Evolutionary conservation across 768 basidiomycete species (phyloP), one percentile per base, ranked within the genome.

Genomic region (Amanita molliuscula): DNA sequence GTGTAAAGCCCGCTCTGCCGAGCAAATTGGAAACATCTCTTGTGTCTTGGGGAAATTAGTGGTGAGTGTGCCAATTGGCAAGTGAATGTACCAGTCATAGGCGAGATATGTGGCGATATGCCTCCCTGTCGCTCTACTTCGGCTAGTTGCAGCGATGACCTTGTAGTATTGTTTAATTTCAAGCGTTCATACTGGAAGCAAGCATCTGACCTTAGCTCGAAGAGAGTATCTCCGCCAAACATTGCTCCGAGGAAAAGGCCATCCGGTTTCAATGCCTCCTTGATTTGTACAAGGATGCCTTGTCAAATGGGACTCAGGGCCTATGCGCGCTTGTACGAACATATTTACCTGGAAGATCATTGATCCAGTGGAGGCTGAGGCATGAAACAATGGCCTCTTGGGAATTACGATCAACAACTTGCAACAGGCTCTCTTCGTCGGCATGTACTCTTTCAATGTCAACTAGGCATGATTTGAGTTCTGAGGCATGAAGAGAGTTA

Each of bases 121-220:
- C 96, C 96, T 6, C 96, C 96, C 64, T 95, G 85, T 7, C 93
- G 79, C 59, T 99, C 95, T 18, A 84, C 71, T 69, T 98, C 89
- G 6, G 96, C 95, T 0, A 99, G 75, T 59, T 98, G 96, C 23
- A 99, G 73, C 3, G 94, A 77, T 33, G 96, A 94, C 58, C 95
- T 90, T 56, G 38, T 7, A 18, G 34, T 54, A 35, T 51, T 36
- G 16, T 21, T 23, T 18, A 49, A 21, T 37, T 31, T 35, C 11
- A 23, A 18, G n/a, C 41, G 41, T 41, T 48, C 35, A 15, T 33
- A 25, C 28, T 15, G 15, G 21, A 47, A 21, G 3, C 34, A 35
- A 21, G 16, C 37, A 26, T n/a, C 46, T 48, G 56, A 84, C 88
- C 89, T 71, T 2, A 99, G 71, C 67, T 99, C 96, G 60, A 97